Conservation (phyloP, 805 yeast species). For the Candida maesae region DNA sequence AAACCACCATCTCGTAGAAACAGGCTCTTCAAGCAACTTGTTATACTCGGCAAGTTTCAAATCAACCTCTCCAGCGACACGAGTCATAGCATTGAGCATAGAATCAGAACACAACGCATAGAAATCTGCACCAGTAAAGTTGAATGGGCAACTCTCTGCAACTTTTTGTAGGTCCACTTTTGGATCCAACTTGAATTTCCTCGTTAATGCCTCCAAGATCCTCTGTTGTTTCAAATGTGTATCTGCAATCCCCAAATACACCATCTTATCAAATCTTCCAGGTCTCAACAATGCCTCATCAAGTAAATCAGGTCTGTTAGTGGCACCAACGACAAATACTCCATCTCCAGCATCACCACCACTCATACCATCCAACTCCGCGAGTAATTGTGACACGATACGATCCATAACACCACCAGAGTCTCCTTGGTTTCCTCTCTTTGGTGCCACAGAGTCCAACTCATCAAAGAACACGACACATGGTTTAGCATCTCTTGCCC, state of each 20-base stretch:
- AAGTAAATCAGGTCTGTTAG: slow-evolving; percentile 90
- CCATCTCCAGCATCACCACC: slow-evolving; percentile 73
- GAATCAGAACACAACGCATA: slow-evolving; percentile 95
- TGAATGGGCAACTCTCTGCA: slow-evolving; percentile 74
- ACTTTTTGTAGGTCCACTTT: slow-evolving; percentile 56
- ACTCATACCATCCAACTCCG: slow-evolving; percentile 96
- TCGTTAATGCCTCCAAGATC: slow-evolving; percentile 80
- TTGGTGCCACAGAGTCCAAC: slow-evolving; percentile 96
- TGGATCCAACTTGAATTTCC: slow-evolving; percentile 65
- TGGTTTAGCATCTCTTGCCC: slow-evolving; percentile 94
- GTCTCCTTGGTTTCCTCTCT: slow-evolving; percentile 97
- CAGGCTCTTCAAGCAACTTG: slow-evolving; percentile 35
- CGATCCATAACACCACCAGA: slow-evolving; percentile 99
- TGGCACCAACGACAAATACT: slow-evolving; percentile 98
- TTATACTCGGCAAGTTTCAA: slow-evolving; percentile 53
- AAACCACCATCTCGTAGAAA: slow-evolving; percentile 86
- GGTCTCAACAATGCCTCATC: slow-evolving; percentile 94
- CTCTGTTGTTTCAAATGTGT: slow-evolving; percentile 85
- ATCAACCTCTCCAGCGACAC: slow-evolving; percentile 79
- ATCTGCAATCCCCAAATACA: slow-evolving; percentile 89
- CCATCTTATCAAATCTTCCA: slow-evolving; percentile 92
- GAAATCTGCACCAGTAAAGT: slow-evolving; percentile 97
- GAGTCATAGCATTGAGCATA: slow-evolving; percentile 93
- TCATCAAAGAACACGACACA: slow-evolving; percentile 98
- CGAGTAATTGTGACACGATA: slow-evolving; percentile 90